Evolutionary conservation across 2,329 filamentous ascomycete genomes (phyloP), one percentile per base, ranked within the genome.

Genomic region (Stachybotrys elegans): DNA sequence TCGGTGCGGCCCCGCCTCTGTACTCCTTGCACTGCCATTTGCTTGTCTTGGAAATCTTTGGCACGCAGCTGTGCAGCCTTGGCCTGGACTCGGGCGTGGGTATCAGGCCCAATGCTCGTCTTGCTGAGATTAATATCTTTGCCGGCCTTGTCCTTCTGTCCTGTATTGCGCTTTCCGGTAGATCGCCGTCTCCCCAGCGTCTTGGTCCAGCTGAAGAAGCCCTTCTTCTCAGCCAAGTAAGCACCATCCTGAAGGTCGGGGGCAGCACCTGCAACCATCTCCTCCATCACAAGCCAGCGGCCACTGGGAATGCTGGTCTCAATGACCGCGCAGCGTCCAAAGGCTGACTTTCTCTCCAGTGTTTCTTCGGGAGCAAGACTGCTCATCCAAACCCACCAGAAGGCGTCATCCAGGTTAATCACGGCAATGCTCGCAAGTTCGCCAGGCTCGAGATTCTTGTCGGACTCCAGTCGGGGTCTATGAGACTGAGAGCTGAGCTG

Each of bases 301-400:
- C 89, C 88, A 43, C 82, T 80, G 34, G 76, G 73, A 48, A 97
- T 93, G 13, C 79, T 74, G 0, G 93, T 97, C 64, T 98, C 93
- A 37, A 97, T 79, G 31, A 98, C 76, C 17, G 93, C 89, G 58
- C 93, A 98, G 50, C 93, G 80, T 29, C 93, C 93, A 62, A 98
- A 98, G 1, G 91, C 89, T 6, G 91, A 85, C 62, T 98, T 98
- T 48, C 93, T 82, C 38, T 84, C 78, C 0, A 82, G 67, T 0
- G 91, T 87, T 68, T 98, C 93, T 58, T 98, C 93, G 1, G 83
- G 86, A 2, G 92, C 90, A 57, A 98, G 71, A 73, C 92, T 97
- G 55, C 83, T 94, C 76, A 98, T 97, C 93, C 93, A 98, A 4
- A 97, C 93, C 92, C 93, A 97, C 93, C 93, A 98, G 65, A 98